Conservation (phyloP, 345 rosid species). For the Syzygium grande region DNA sequence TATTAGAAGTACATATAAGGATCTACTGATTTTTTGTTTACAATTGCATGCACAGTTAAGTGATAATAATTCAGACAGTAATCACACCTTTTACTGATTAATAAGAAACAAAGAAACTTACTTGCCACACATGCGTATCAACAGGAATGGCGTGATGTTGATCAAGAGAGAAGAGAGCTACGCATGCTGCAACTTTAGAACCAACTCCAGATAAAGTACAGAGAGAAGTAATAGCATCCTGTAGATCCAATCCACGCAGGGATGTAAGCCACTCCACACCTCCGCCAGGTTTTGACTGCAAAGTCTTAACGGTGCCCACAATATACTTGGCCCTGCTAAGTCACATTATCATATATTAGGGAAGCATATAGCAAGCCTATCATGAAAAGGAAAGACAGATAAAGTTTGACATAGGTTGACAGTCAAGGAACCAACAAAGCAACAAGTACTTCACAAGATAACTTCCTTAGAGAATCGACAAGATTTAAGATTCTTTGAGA, state of each 20-base stretch:
- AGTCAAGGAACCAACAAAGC: not conserved
- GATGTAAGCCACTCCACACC: constrained; percentile 78
- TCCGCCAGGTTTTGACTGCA: constrained; percentile 69
- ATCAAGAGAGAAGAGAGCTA: constrained; percentile 91
- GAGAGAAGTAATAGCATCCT: constrained; percentile 51
- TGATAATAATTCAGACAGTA: not conserved
- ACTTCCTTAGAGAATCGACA: not conserved
- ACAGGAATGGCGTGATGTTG: constrained; percentile 93
- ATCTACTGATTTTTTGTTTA: not conserved
- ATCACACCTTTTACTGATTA: not conserved
- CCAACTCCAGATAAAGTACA: constrained; percentile 92
- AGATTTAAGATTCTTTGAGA: not conserved
- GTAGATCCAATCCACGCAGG: constrained; percentile 61
- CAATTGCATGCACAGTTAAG: not conserved
- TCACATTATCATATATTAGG: not conserved
- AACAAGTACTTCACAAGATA: not conserved
- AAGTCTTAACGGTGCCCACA: constrained; percentile 49
- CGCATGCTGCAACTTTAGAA: constrained; percentile 89
- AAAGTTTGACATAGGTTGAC: not conserved
- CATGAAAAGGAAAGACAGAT: not conserved
- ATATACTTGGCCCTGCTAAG: constrained; percentile 79
- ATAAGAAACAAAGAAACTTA: constrained; percentile 7
- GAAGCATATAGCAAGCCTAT: not conserved
- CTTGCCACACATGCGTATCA: constrained; percentile 97
- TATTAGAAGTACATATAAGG: not conserved